phyloP scores from a whole-genome alignment of 768 basidiomycete genomes.

The Trametes villosa region DNA sequence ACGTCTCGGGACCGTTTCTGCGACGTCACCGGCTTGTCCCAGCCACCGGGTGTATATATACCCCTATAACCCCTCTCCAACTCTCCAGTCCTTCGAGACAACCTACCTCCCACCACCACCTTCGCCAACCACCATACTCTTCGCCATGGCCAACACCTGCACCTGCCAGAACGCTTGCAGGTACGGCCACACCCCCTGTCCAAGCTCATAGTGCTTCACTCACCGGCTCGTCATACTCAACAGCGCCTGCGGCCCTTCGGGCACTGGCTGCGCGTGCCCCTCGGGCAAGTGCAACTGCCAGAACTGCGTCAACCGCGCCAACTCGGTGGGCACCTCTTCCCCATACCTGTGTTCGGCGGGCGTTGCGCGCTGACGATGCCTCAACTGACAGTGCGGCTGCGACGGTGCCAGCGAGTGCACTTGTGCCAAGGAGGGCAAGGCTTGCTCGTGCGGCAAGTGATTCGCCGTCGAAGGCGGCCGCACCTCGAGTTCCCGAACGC shows the following conservation, averaged over 20 bases:
- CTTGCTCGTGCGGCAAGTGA: conserved; percentile 17
- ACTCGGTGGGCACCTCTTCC: conserved; percentile 22
- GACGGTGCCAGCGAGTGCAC: conserved; percentile 9
- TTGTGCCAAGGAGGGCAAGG: conserved; percentile 17
- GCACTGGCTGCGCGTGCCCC: conserved; percentile 37
- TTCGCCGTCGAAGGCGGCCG: background rate
- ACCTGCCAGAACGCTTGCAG: conserved; percentile 36
- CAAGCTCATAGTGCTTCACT: background rate
- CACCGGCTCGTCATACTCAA: background rate
- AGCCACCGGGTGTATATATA: background rate
- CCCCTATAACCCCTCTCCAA: background rate
- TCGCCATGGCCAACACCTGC: conserved; percentile 33
- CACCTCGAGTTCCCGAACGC: background rate
- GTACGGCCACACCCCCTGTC: conserved; percentile 20
- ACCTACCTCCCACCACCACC: background rate
- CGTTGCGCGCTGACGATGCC: background rate
- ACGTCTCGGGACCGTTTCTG: background rate
- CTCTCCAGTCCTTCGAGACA: too few relatives aligned
- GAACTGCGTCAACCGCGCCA: conserved; percentile 36
- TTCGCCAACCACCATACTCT: background rate
- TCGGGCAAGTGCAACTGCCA: conserved; percentile 37
- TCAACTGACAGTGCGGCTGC: conserved; percentile 9
- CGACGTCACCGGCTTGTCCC: background rate
- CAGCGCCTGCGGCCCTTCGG: conserved; percentile 38
- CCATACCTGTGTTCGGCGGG: background rate